A percentile compares a stretch with the other conserved stretches of the same genome.
phyloP scores from a whole-genome alignment of 495 filamentous ascomycete species.

The Astrothelium subdiscretum region DNA sequence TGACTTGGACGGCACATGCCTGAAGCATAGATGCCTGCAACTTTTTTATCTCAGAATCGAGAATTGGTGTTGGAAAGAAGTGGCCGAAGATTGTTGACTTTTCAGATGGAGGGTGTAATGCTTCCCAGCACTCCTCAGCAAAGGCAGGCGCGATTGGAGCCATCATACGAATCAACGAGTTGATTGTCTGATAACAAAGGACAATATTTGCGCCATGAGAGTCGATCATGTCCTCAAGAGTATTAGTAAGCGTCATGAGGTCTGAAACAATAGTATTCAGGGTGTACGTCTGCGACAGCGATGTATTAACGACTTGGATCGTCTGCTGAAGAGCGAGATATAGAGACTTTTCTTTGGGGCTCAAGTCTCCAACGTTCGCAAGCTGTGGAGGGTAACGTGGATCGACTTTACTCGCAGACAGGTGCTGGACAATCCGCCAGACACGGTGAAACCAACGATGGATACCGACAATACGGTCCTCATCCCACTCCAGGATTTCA shows the following conservation, averaged over 20 bases:
- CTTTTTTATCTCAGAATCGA: conserved; percentile 6
- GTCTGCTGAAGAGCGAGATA: conserved; percentile 55
- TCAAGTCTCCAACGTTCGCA: neutral
- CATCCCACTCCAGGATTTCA: conserved; percentile 81
- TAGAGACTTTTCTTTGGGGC: conserved; percentile 43
- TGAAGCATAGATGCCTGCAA: conserved; percentile 19
- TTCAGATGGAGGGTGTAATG: conserved; percentile 32
- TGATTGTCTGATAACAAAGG: conserved; percentile 27
- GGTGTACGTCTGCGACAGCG: conserved; percentile 56
- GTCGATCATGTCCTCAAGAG: conserved; percentile 11
- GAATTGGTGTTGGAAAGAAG: conserved; percentile 5
- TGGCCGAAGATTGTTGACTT: conserved; percentile 35
- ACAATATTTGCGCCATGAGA: conserved; percentile 25
- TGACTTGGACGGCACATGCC: conserved; percentile 58
- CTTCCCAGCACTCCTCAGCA: conserved; percentile 67
- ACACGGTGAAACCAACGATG: conserved; percentile 65
- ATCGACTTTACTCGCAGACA: neutral
- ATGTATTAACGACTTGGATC: conserved; percentile 53
- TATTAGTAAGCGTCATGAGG: conserved; percentile 67
- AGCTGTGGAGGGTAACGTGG: neutral
- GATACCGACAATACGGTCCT: conserved; percentile 67
- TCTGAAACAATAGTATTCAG: conserved; percentile 77
- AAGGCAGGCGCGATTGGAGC: conserved; percentile 69
- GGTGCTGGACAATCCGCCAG: conserved; percentile 39
- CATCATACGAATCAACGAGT: conserved; percentile 52